Evolutionary conservation across 2,329 filamentous ascomycete species (phyloP), one percentile per base, ranked within the genome.

Genomic region (Colletotrichum limetticola): DNA sequence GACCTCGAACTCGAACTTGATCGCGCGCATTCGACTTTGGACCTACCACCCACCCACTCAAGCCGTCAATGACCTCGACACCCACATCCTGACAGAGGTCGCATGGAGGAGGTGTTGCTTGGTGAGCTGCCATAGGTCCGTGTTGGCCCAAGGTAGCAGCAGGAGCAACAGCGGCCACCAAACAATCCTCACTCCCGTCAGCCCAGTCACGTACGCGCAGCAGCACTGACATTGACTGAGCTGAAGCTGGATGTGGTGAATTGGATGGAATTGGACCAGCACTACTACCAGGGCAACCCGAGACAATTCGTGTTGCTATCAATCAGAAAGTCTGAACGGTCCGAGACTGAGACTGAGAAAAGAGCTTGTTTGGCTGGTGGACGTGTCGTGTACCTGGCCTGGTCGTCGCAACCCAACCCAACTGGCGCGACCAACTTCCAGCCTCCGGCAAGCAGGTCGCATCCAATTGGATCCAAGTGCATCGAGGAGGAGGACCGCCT

Each of bases 51-150:
- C 42, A 46, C 46, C 46, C 28, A 26, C 16, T n/a, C 42, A 32
- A 32, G 42, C 60, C 70, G 49, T 72, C 70, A 69, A 72, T 72
- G 70, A 61, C 55, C 56, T 72, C 61, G 70, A 53, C 59, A 42
- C n/a, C 46, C 60, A 46, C 66, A 72, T 74, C 49, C 56, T 72
- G 66, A 70, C 55, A 42, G 24, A 66, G 71, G 57, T 71, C 52
- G 63, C 56, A 72, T 58, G 71, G 71, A 59, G 70, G 70, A 67
- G 62, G 68, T 71, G 71, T 68, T 76, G 76, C 79, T 80, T 72
- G 70, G 80, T 80, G 75, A 83, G 82, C 79, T 83, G 82, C 75
- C 83, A 78, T 77, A 83, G 80, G 81, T 84, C 82, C 78, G 81
- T 81, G 79, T 67, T 28, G 68, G 56, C 60, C 56, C 28, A n/a